Percentiles rank a stretch among this genome's conserved stretches.
Evolutionary conservation across 257 asterid species (phyloP).

Genomic region (Coffea canephora): DNA sequence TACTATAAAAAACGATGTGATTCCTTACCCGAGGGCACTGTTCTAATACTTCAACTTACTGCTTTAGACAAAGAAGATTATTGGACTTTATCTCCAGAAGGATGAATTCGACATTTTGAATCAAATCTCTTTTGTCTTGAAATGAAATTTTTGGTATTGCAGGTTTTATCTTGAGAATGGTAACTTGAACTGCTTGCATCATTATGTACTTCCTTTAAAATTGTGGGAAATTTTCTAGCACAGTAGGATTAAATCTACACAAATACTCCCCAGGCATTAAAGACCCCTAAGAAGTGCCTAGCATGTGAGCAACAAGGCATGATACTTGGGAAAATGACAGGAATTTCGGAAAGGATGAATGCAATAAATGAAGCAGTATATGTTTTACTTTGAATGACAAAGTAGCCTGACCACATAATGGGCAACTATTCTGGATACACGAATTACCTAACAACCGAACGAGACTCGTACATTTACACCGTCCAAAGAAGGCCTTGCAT

Average conservation of each 20-base stretch:
- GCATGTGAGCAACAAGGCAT: not conserved
- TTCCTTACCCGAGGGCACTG: not conserved
- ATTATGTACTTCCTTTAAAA: too few species aligned
- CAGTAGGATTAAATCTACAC: not conserved
- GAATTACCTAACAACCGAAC: not conserved
- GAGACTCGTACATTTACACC: not conserved
- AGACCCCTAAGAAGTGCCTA: not conserved
- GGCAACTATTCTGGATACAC: not conserved
- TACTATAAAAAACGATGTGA: not conserved
- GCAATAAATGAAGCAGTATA: not conserved
- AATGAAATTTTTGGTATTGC: not conserved
- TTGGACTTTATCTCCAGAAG: not conserved
- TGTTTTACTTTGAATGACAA: not conserved
- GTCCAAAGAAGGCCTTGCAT: not conserved
- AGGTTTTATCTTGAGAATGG: not conserved
- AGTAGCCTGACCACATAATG: not conserved
- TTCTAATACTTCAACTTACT: not conserved
- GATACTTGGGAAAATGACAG: constrained; percentile 10
- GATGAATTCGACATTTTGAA: not conserved
- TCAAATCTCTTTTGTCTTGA: not conserved
- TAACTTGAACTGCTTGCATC: not conserved
- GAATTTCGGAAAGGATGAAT: not conserved
- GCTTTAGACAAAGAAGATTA: not conserved
- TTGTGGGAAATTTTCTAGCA: not conserved
- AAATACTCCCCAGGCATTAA: not conserved